Evolutionary conservation across 164 flowering plant species (phyloP), one percentile per base, ranked within the genome.

Genomic region (Chimonanthus praecox): DNA sequence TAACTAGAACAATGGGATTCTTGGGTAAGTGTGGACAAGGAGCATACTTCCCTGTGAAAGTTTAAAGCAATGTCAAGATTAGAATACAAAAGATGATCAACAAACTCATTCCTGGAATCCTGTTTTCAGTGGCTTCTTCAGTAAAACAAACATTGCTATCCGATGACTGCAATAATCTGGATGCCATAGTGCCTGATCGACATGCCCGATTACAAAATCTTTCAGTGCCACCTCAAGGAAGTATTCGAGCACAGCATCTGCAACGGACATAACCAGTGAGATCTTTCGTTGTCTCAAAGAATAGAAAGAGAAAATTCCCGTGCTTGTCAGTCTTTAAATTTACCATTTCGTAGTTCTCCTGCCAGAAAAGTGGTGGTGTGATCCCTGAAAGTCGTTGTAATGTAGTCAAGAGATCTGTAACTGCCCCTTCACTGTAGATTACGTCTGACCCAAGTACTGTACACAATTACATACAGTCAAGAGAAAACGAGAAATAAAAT

Each of bases 281-380:
- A 49, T 16, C 60, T 7, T 15, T 60, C 67, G 45, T 47, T 45
- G 43, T n/a, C 48, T 6, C 46, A 68, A 51, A 64, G 21, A 45
- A 18, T 18, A 13, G 13, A 50, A 47, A 7, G 9, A 48, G 33
- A 48, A 20, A 58, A 69, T 50, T 16, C 11, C 54, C 16, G 3
- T 54, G 60, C 5, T n/a, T 2, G 48, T 21, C 33, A 50, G 15
- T 58, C 62, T 11, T 50, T 33, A 43, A 50, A 5, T 61, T 67
- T 78, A 88, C 98, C 97, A 79, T 94, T 94, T 49, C 97, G 85
- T 49, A 94, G 94, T 78, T 94, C 97, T 71, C 97, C 97, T 6
- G 94, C 84, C 80, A 94, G 76, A 72, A 94, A 71, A 13, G 87
- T 80, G 9, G 97, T 94, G 54, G 98, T 94, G 60, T 88, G 84